phyloP scores from a whole-genome alignment of 2,329 filamentous ascomycete species.

The Calonectria fujianensis region DNA sequence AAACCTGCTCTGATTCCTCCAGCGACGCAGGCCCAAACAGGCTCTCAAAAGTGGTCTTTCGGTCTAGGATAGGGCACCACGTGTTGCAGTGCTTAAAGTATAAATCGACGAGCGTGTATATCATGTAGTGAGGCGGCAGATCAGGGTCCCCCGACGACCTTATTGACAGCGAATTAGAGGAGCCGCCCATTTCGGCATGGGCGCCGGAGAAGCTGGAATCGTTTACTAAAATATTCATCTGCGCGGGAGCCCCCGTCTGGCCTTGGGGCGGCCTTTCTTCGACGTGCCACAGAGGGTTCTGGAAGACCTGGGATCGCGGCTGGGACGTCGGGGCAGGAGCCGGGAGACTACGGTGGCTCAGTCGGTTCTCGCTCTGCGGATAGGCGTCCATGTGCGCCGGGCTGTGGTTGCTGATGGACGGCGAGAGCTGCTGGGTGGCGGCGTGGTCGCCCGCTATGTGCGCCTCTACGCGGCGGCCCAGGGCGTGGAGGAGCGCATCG shows the following conservation, averaged over 20 bases:
- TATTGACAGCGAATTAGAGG: slow-evolving; percentile 54
- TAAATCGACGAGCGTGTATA: slow-evolving; percentile 76
- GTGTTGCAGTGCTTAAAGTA: slow-evolving; percentile 80
- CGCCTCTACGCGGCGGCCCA: slow-evolving; percentile 65
- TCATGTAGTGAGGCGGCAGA: slow-evolving; percentile 75
- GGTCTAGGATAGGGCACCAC: slow-evolving; percentile 70
- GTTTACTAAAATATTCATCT: slow-evolving; percentile 14
- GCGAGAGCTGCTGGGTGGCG: slow-evolving; percentile 52
- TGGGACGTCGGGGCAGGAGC: slow-evolving; percentile 50
- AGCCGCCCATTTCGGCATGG: slow-evolving; percentile 9
- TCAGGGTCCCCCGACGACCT: slow-evolving; percentile 67
- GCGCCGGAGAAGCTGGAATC: slow-evolving; percentile 26
- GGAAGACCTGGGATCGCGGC: slow-evolving; percentile 64
- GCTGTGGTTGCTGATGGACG: slow-evolving; percentile 62
- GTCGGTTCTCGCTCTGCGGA: slow-evolving; percentile 47
- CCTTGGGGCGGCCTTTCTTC: slow-evolving; percentile 47
- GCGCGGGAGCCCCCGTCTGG: slow-evolving; percentile 33
- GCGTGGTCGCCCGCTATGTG: slow-evolving; percentile 62
- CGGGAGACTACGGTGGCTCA: slow-evolving; percentile 48
- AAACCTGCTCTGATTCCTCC: slow-evolving; percentile 62
- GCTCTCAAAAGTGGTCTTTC: slow-evolving; percentile 63
- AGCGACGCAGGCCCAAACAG: slow-evolving; percentile 65
- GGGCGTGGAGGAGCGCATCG: slow-evolving; percentile 65
- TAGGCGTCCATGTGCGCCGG: slow-evolving; percentile 56
- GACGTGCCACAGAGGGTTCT: slow-evolving; percentile 57